Evolutionary conservation across 768 basidiomycete genomes (phyloP).

Genomic region (Boletus patriciae): DNA sequence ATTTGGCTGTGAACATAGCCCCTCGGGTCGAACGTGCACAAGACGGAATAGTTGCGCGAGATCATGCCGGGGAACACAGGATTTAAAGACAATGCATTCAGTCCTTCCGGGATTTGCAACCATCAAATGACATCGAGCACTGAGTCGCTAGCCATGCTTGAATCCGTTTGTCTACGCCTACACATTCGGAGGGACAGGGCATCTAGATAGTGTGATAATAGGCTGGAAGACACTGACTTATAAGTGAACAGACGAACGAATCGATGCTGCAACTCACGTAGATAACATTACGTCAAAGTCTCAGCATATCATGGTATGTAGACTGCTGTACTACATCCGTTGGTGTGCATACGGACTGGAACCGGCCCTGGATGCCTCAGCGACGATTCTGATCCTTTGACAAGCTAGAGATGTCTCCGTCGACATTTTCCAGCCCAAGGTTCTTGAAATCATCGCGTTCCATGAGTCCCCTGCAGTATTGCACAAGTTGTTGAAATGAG

Average conservation of each 20-base stretch:
- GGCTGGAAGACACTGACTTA: conserved; percentile 4
- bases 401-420: conserved; percentile 1
- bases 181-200: neutral
- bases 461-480: conserved; percentile 72
- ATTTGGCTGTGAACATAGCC: conserved; percentile 17
- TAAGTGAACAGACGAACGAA: neutral
- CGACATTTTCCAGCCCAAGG: conserved; percentile 67
- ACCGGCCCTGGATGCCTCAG: neutral
- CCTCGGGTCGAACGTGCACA: conserved; percentile 21
- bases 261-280: neutral
- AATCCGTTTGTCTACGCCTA: neutral
- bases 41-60: neutral
- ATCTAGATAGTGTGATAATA: neutral
- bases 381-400: conserved; percentile 6
- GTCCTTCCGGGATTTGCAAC: neutral
- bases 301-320: neutral
- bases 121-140: neutral
- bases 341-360: neutral
- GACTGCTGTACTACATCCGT: conserved; percentile 1
- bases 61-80: neutral
- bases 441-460: conserved; percentile 85
- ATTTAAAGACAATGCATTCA: neutral
- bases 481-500: conserved; percentile 2
- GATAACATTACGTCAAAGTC: neutral
- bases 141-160: neutral